Evolutionary conservation across 2,329 filamentous ascomycete genomes (phyloP), one percentile per base, ranked within the genome.

Genomic region (Zymoseptoria tritici): DNA sequence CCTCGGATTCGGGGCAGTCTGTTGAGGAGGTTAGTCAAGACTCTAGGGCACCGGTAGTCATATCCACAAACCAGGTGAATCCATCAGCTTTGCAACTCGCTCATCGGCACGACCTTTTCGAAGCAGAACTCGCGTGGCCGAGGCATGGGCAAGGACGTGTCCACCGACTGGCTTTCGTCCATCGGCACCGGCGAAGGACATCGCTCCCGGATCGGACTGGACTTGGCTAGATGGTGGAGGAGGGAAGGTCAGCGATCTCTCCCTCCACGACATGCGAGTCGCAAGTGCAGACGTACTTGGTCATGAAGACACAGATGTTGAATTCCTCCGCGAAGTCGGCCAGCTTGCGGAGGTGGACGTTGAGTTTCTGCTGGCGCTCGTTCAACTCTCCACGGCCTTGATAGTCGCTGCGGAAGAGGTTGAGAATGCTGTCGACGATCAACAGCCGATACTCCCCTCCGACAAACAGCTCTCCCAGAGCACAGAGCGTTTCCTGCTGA

Each of bases 341-440:
- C 52, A 87, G 74, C 70, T 83, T 84, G 62, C 82, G 82, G 49
- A 88, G 74, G 69, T 87, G 87, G 63, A 85, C 80, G 60, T 84
- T 85, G 31, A 89, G 77, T 67, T 86, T 87, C 73, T 87, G 83
- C 72, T 89, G 86, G 26, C 86, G 81, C 65, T 88, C 86, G 20
- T 83, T 84, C 59, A 88, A 78, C 70, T 89, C 86, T 19, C 85
- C 86, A 57, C 86, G 83, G 7, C 86, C 86, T 66, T 79, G 80
- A 66, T 83, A 89, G 72, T 88, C 86, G 52, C 85, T 84, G 36
- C 86, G 82, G 67, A 87, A 89, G 58, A 85, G 82, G 53, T 85
- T 83, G 81, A 88, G 87, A 68, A 88, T 85, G 67, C 84, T 87
- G 73, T 89, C 86, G 67, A 89, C 82, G 64, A 89, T 80, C 55